Percentiles rank a stretch among this genome's conserved stretches.
Evolutionary conservation across 345 rosid species (phyloP).

Genomic region (Populus alba): DNA sequence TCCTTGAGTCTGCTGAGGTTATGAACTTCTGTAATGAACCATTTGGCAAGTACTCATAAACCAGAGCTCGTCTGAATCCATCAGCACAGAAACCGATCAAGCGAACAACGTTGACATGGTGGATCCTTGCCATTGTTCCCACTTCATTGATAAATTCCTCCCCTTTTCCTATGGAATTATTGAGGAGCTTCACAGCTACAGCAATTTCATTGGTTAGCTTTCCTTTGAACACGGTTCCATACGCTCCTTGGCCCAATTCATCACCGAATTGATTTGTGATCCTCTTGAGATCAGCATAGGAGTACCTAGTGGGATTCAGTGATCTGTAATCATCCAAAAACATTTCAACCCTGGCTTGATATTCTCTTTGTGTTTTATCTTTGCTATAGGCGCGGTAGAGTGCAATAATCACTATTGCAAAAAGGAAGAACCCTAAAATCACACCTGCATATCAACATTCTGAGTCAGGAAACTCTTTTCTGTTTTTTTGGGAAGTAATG

Average conservation of each 20-base stretch:
- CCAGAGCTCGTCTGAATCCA: not conserved
- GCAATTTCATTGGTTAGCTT: slow-evolving; percentile 1
- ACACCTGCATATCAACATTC: not conserved
- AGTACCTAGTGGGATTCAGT: slow-evolving; percentile 10
- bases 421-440: not conserved
- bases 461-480: not conserved
- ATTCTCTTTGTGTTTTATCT: not conserved
- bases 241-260: slow-evolving; percentile 9
- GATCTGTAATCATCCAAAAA: slow-evolving; percentile 7
- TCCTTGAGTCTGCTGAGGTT: not conserved
- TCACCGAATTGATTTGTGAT: slow-evolving; percentile 6
- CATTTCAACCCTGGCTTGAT: too few relatives aligned
- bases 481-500: not conserved
- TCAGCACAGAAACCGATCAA: slow-evolving; percentile 14
- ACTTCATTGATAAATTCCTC: slow-evolving; percentile 14
- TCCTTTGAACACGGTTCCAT: slow-evolving; percentile 12
- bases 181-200: slow-evolving; percentile 11
- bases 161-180: slow-evolving; percentile 1
- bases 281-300: slow-evolving; percentile 9
- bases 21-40: slow-evolving; percentile 10
- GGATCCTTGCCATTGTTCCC: not conserved
- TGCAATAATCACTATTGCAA: not conserved
- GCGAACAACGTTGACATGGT: slow-evolving; percentile 15
- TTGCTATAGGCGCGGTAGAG: not conserved
- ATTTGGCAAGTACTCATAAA: slow-evolving; percentile 12